Base-by-base conservation (phyloP, 768 basidiomycete species). In the Lactarius hengduanensis region DNA sequence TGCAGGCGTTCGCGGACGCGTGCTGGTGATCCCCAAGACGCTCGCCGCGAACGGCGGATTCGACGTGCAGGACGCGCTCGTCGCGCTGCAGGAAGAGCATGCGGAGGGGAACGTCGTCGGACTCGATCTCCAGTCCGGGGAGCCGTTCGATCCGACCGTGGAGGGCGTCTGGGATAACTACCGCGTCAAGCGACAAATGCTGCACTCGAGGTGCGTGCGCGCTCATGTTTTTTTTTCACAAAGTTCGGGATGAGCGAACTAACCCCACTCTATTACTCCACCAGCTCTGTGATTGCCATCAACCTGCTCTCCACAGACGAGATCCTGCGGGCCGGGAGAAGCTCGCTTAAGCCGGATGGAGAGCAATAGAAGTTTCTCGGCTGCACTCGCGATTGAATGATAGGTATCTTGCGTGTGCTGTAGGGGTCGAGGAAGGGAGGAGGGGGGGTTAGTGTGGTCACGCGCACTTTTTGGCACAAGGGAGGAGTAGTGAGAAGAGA, bases 91-190 rank as follows among this genome's bases (percentile, higher is more conserved):
- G 89, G 96, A 98, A 64, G 97, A 98, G 74, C 89, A 93, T 73
- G 90, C 91, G 1, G 95, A 97, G 70, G 95, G 94, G n/a, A 92
- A 92, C 73, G 79, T 85, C 54, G 96, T 96, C 69, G 97, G 97
- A 18, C 76, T 99, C 68, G 93, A 98, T 78, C 80, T 99, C 43
- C 81, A 94, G 75, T 91, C 94, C 20, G 97, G 97, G 60, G 94
- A 97, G 77, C 95, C 96, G 1, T 91, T 96, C 74, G 96, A 99
- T 74, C 97, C 97, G 26, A 92, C 92, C 11, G 88, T 93, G 6
- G 91, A 95, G 74, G 97, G 97, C 43, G 88, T 99, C 32, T 99
- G 96, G 96, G 97, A 99, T 76, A 98, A 98, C 79, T 98, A 97
- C 75, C 83, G 97, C 70, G 97, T 99, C 67, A 99, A 99, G 82